These are phyloP conservation scores for Phytophthora sojae DNA, from an alignment of 352 stramenopile species.

Conservation along the genomic window DNA sequence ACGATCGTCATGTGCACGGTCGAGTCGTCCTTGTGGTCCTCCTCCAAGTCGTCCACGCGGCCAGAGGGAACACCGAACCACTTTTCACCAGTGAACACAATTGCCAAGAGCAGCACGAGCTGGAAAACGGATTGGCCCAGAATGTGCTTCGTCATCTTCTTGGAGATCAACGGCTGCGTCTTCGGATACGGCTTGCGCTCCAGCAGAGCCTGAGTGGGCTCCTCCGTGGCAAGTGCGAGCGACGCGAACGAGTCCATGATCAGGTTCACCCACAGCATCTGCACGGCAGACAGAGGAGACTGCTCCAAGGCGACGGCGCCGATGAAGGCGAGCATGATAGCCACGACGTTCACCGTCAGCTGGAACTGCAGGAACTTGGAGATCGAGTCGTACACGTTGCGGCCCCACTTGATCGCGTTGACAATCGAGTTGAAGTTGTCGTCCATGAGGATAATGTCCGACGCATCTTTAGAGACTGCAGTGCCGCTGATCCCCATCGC, in stretches of 20 bases:
- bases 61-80: conserved; percentile 54
- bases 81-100: conserved; percentile 77
- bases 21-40: conserved; percentile 62
- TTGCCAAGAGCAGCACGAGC: conserved; percentile 80
- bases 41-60: conserved; percentile 42
- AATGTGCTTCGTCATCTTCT: conserved; percentile 95
- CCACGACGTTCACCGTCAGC: conserved; percentile 95
- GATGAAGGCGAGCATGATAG: conserved; percentile 92
- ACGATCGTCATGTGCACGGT: conserved; percentile 94
- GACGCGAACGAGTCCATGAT: conserved; percentile 98
- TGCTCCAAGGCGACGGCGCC: conserved; percentile 66
- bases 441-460: conserved; percentile 96
- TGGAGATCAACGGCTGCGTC: conserved; percentile 91
- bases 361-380: conserved; percentile 98
- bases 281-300: conserved; percentile 91
- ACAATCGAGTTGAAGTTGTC: conserved; percentile 97
- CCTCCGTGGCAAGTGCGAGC: conserved; percentile 94
- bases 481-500: conserved; percentile 95
- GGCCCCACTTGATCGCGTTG: conserved; percentile 94
- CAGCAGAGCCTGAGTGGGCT: conserved; percentile 85
- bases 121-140: conserved; percentile 92
- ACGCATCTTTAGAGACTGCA: conserved; percentile 94
- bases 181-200: conserved; percentile 90
- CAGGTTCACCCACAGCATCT: conserved; percentile 98
- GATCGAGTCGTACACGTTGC: conserved; percentile 98